phyloP scores from a whole-genome alignment of 1,284 basidiomycete genomes.

The Apiotrichum brassicae region DNA sequence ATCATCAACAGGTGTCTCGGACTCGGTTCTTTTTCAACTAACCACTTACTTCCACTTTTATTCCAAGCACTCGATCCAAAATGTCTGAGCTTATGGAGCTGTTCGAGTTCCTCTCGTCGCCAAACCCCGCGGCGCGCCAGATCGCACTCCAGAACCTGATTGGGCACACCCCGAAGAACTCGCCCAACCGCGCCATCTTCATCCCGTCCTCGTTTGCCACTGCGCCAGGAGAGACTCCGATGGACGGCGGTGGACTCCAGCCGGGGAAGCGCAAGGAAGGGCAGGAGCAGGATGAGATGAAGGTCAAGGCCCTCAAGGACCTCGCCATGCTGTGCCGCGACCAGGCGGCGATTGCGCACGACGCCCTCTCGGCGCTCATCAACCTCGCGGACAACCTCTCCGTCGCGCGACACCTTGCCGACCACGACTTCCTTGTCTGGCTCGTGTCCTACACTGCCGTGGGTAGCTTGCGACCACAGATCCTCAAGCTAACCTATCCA shows the following conservation, averaged over 20 bases:
- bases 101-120: constrained; percentile 75
- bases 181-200: constrained; percentile 68
- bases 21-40: too few relatives aligned
- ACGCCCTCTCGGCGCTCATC: constrained; percentile 88
- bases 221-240: constrained; percentile 12
- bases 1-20: too few relatives aligned
- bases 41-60: too few relatives aligned
- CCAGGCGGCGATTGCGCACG: constrained; percentile 83
- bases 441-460: constrained; percentile 88
- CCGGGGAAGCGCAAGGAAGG: constrained; percentile 34
- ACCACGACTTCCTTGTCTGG: constrained; percentile 71
- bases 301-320: constrained; percentile 55
- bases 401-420: constrained; percentile 63
- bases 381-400: constrained; percentile 84
- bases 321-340: constrained; percentile 79
- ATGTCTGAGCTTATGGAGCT: constrained; percentile 56
- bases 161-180: constrained; percentile 65
- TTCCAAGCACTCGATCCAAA: neutral
- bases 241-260: constrained; percentile 47
- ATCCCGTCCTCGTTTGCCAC: constrained; percentile 51
- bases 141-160: constrained; percentile 78
- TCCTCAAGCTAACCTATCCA: constrained; percentile 39
- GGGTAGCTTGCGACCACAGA: constrained; percentile 36
- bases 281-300: constrained; percentile 57
- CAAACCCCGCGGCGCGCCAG: constrained; percentile 78